phyloP scores from a whole-genome alignment of 768 basidiomycete species.

The Lactifluus pinguis region DNA sequence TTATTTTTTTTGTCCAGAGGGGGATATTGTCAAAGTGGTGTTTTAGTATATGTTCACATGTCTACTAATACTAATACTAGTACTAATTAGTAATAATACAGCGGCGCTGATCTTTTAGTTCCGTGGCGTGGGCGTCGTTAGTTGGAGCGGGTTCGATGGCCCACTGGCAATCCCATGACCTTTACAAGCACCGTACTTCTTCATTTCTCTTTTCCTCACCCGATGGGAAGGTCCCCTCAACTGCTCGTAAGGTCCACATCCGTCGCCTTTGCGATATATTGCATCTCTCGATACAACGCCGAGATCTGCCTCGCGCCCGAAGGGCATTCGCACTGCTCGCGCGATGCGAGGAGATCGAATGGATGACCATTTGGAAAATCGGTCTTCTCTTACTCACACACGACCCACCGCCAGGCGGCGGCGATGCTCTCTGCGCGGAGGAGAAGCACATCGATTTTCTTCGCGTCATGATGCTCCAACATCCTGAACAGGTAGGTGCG shows the following conservation, averaged over 20 bases:
- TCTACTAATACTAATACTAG: neutral
- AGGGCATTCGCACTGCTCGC: conserved; percentile 67
- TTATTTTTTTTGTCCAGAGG: neutral
- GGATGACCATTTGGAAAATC: conserved; percentile 63
- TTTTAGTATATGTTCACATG: no score
- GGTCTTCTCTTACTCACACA: conserved; percentile 47
- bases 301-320: conserved; percentile 53
- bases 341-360: conserved; percentile 70
- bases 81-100: neutral
- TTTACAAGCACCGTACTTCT: conserved; percentile 25
- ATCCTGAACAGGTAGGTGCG: conserved; percentile 65
- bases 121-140: neutral
- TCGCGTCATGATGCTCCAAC: conserved; percentile 61
- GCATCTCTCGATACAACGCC: conserved; percentile 58
- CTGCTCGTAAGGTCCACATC: conserved; percentile 61
- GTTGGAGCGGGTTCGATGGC: neutral
- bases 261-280: conserved; percentile 68
- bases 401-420: conserved; percentile 4
- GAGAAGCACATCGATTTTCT: conserved; percentile 46
- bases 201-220: conserved; percentile 60
- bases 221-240: conserved; percentile 39
- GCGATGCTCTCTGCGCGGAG: conserved; percentile 13
- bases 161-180: neutral
- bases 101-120: neutral
- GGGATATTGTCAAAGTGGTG: neutral